phyloP scores from a whole-genome alignment of 331 rosid species.

The Phaseolus coccineus region DNA sequence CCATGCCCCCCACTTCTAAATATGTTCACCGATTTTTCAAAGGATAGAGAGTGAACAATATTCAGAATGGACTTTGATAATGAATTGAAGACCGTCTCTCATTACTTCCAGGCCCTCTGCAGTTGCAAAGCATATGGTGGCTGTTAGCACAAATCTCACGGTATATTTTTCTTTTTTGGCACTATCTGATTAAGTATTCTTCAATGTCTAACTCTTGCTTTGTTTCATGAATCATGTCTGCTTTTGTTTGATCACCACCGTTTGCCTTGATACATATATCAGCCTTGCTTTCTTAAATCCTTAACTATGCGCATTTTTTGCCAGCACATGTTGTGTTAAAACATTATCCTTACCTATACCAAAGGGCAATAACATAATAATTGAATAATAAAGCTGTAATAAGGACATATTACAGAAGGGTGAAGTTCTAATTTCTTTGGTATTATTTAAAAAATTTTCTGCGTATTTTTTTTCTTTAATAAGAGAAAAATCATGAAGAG shows the following conservation, averaged over 20 bases:
- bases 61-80: conserved; percentile 17
- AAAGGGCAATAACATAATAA: not conserved
- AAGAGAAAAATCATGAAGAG: not conserved
- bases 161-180: conserved; percentile 46
- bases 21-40: conserved; percentile 1
- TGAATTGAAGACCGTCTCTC: conserved; percentile 30
- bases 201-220: not conserved
- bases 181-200: not conserved
- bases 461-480: not conserved
- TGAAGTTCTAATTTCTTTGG: not conserved
- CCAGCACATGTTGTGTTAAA: not conserved
- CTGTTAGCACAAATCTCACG: conserved; percentile 84
- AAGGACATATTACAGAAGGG: not conserved
- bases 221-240: not conserved
- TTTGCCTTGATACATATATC: not conserved
- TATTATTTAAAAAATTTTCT: not conserved
- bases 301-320: not conserved
- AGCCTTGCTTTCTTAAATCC: not conserved
- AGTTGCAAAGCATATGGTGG: conserved; percentile 89
- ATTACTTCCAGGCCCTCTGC: conserved; percentile 70
- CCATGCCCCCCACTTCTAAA: not conserved
- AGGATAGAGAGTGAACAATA: not conserved
- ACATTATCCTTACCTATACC: not conserved
- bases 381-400: not conserved
- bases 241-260: not conserved